Evolutionary conservation across 257 asterid genomes (phyloP).

Genomic region (Lithospermum erythrorhizon): DNA sequence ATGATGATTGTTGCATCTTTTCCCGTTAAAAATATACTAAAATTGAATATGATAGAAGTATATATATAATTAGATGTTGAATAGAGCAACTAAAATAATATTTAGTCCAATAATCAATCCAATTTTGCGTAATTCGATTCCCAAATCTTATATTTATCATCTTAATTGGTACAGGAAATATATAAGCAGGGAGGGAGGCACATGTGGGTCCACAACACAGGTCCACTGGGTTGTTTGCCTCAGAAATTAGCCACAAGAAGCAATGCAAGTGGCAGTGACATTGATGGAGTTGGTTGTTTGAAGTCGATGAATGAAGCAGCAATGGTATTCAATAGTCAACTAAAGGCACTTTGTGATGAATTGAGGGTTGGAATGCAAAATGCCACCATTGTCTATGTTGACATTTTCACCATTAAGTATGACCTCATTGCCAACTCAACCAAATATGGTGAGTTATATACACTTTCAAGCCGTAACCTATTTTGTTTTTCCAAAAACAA

Average conservation of each 20-base stretch:
- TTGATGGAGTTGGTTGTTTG: conserved; percentile 63
- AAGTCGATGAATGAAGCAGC: conserved; percentile 49
- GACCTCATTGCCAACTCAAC: conserved; percentile 68
- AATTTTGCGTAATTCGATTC: not conserved
- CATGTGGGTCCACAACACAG: conserved; percentile 87
- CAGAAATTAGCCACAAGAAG: conserved; percentile 32
- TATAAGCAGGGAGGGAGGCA: conserved; percentile 61
- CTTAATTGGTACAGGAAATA: conserved; percentile 30
- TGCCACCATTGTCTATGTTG: conserved; percentile 65
- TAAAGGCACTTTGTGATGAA: conserved; percentile 28
- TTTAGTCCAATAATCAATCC: not conserved
- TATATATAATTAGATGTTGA: no score
- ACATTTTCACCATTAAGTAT: conserved; percentile 54
- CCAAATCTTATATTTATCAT: not conserved
- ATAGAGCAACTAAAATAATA: no score
- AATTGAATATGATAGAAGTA: no score
- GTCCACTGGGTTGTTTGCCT: conserved; percentile 90
- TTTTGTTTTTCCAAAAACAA: no score
- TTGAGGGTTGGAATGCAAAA: conserved; percentile 47
- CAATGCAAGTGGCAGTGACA: conserved; percentile 22
- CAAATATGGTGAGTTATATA: conserved; percentile 35
- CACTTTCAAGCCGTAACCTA: not conserved
- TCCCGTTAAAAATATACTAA: no score
- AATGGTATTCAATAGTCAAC: conserved; percentile 48
- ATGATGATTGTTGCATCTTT: no score